A percentile compares a stretch with the other conserved stretches of the same genome.
phyloP scores from a whole-genome alignment of 208 protist species.

The Leptomonas pyrrhocoris region DNA sequence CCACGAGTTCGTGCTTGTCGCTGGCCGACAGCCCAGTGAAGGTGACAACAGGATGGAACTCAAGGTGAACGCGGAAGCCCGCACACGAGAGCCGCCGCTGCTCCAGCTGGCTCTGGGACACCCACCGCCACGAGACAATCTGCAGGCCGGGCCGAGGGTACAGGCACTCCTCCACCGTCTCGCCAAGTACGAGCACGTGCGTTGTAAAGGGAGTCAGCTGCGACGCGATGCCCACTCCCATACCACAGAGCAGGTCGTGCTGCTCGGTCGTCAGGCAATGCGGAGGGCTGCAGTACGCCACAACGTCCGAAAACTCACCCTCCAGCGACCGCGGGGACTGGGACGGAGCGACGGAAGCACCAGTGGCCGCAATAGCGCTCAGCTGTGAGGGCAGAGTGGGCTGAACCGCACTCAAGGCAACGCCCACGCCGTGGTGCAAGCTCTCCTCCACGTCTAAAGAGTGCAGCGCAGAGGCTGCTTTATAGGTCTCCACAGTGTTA shows the following conservation, averaged over 20 bases:
- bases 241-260: conserved; percentile 23
- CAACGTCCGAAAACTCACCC: conserved; percentile 45
- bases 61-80: conserved; percentile 36
- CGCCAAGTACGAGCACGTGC: conserved; percentile 49
- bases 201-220: conserved; percentile 44
- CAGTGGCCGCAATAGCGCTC: conserved; percentile 4
- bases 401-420: conserved; percentile 15
- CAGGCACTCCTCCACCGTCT: conserved; percentile 29
- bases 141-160: conserved; percentile 63
- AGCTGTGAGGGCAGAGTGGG: conserved; percentile 18
- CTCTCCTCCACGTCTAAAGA: not conserved
- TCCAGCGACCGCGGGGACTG: conserved; percentile 11
- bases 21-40: conserved; percentile 48
- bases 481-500: not conserved
- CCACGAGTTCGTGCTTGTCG: conserved; percentile 35
- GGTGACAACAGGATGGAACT: conserved; percentile 51
- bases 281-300: conserved; percentile 30
- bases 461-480: not conserved
- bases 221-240: conserved; percentile 22
- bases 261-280: conserved; percentile 12
- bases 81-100: conserved; percentile 40
- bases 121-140: conserved; percentile 63
- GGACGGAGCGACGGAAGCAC: not conserved
- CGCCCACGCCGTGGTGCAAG: not conserved
- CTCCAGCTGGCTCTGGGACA: conserved; percentile 41